Evolutionary conservation across 2,329 filamentous ascomycete species (phyloP), one percentile per base, ranked within the genome.

Genomic region (Monilinia polystroma): DNA sequence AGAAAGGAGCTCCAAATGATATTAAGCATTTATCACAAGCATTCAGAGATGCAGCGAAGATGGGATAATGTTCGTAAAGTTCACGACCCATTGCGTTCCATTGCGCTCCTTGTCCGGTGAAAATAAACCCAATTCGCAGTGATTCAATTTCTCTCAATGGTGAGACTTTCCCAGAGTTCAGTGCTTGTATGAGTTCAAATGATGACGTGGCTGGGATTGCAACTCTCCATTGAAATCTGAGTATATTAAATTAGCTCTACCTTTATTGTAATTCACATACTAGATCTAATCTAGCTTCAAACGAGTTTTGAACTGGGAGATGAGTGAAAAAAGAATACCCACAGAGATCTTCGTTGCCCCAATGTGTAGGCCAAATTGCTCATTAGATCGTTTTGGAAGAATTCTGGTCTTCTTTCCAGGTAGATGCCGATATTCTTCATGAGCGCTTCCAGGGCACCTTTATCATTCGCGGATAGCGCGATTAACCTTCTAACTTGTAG

Each of bases 11-110:
- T 2, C 67, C 69, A 3, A 79, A 81, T 7, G 80, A 70, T 4
- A 68, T 64, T 16, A 68, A 68, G 14, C 81, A 70, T 75, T 38
- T 55, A n/a, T 66, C 52, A 20, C 29, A 43, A 74, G 73, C 1
- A 75, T 76, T 2, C 74, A 76, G 6, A 67, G 67, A 38, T 70
- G 72, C 18, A 79, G 74, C 72, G 64, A 79, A 80, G 16, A 78
- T 67, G 0, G 76, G 72, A 63, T 78, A 77, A 6, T 55, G 38
- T 8, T 57, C 49, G 12, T 76, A 58, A 5, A 73, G 58, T 29
- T 72, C 71, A 3, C 49, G 49, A 10, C 72, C 72, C 72, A 73
- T 73, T 6, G 62, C 57, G n/a, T 58, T 41, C 71, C 71, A 73
- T 54, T 72, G 71, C 3, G 71, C 70, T 5, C 71, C 71, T 54